Conservation (phyloP, 202 grass and related monocot species). For the Hordeum pubiflorum region DNA sequence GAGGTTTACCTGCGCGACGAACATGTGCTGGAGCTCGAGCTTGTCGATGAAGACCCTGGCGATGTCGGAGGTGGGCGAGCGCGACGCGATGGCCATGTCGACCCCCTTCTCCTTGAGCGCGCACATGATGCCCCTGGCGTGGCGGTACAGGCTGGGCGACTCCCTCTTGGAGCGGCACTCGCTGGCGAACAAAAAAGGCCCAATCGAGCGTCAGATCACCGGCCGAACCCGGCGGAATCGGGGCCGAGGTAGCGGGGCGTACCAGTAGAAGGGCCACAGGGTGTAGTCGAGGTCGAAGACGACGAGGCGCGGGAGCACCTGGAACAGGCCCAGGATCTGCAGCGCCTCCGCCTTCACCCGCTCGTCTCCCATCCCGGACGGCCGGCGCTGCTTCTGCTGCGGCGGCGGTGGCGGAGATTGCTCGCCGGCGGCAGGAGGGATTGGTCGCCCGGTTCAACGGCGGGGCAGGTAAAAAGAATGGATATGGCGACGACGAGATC, state of each 20-base stretch:
- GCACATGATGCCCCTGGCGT: constrained; percentile 76
- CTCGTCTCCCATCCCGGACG: constrained; percentile 46
- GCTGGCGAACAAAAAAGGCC: constrained; percentile 5
- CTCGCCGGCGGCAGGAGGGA: background rate
- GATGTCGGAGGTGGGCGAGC: constrained; percentile 74
- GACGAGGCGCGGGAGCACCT: constrained; percentile 68
- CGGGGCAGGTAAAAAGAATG: background rate
- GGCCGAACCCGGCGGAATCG: background rate
- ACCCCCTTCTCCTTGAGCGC: constrained; percentile 93
- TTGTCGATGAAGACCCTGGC: constrained; percentile 82
- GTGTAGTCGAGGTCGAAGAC: constrained; percentile 98
- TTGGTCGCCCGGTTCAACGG: background rate
- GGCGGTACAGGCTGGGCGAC: constrained; percentile 62
- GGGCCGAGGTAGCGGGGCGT: background rate
- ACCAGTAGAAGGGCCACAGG: constrained; percentile 97
- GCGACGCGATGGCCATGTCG: constrained; percentile 79
- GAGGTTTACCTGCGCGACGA: constrained; percentile 53
- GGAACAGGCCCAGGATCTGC: constrained; percentile 58
- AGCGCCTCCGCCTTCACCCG: constrained; percentile 73
- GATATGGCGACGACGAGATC: background rate
- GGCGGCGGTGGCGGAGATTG: background rate
- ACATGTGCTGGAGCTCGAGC: constrained; percentile 62
- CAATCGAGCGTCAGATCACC: background rate
- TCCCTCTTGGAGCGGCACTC: constrained; percentile 88
- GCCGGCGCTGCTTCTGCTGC: too few species aligned